Evolutionary conservation across 2,329 filamentous ascomycete genomes (phyloP).

Genomic region (Pseudocercospora crystallina): DNA sequence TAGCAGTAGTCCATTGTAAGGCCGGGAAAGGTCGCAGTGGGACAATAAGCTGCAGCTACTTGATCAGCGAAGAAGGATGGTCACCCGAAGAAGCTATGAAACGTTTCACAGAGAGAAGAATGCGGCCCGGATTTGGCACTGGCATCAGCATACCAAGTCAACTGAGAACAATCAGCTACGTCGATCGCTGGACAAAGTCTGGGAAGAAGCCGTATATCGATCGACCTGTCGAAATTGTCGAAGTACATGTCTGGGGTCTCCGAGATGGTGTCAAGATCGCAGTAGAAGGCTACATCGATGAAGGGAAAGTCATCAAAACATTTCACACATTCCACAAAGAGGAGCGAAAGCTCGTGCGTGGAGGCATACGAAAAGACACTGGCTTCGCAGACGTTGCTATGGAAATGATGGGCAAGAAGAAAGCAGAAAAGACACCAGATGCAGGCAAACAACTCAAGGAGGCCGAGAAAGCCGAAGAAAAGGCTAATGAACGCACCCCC

Average conservation of each 20-base stretch:
- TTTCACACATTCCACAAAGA: conserved; percentile 75
- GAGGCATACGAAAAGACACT: conserved; percentile 47
- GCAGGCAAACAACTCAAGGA: conserved; percentile 20
- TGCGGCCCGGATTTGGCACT: conserved; percentile 83
- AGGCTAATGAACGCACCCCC: conserved; percentile 12
- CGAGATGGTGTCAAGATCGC: conserved; percentile 83
- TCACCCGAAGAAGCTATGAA: conserved; percentile 61
- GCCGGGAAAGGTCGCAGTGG: conserved; percentile 93
- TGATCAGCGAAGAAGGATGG: conserved; percentile 84
- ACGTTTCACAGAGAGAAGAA: conserved; percentile 76
- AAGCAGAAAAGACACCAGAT: conserved; percentile 19
- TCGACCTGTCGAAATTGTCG: conserved; percentile 76
- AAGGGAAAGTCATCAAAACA: conserved; percentile 79
- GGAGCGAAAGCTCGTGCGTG: conserved; percentile 68
- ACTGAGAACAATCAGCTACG: conserved; percentile 81
- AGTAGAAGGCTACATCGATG: conserved; percentile 82
- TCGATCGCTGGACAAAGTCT: conserved; percentile 77
- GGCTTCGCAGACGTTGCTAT: conserved; percentile 47
- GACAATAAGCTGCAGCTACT: conserved; percentile 81
- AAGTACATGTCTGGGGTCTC: conserved; percentile 87
- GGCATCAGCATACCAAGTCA: conserved; percentile 95
- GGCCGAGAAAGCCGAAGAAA: conserved; percentile 22
- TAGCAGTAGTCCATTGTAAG: conserved; percentile 94
- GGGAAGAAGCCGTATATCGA: conserved; percentile 70
- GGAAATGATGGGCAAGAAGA: conserved; percentile 43